Conservation (phyloP, 2,329 filamentous ascomycete species). For the Monosporascus sp. region DNA sequence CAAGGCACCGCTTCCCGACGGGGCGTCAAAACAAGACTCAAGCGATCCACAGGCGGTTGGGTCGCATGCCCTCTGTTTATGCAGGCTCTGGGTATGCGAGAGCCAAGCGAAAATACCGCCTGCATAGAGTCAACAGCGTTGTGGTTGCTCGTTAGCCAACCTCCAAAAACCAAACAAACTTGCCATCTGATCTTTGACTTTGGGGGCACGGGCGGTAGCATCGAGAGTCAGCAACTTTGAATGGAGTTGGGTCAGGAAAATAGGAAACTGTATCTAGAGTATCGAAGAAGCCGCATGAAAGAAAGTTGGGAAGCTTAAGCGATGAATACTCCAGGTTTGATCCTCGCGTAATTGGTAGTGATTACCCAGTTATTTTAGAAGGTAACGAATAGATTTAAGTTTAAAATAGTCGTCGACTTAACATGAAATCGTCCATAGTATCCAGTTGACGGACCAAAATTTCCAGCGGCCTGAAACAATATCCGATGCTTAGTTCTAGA, state of each 20-base stretch:
- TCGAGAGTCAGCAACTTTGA: too few relatives aligned
- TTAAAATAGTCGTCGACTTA: too few relatives aligned
- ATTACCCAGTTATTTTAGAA: too few relatives aligned
- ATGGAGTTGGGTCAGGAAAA: too few relatives aligned
- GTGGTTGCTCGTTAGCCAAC: background rate
- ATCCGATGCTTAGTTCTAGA: too few relatives aligned
- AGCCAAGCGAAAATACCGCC: background rate
- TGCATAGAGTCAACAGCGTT: background rate
- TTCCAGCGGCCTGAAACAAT: too few relatives aligned
- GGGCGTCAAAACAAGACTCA: background rate
- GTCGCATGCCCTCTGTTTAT: background rate
- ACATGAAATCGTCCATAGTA: too few relatives aligned
- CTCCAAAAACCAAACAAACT: background rate
- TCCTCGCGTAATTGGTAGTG: too few relatives aligned
- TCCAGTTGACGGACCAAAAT: too few relatives aligned
- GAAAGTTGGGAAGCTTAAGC: background rate
- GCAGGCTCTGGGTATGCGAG: background rate
- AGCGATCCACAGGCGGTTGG: background rate
- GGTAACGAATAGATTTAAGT: too few relatives aligned
- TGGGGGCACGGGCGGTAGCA: background rate
- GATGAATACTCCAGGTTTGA: background rate
- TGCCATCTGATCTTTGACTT: background rate
- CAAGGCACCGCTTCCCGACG: background rate
- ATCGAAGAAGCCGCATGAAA: background rate
- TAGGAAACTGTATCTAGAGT: background rate